Base-by-base conservation (phyloP, 225 moss, liverwort and hornwort species). In the Polytrichum commune region DNA sequence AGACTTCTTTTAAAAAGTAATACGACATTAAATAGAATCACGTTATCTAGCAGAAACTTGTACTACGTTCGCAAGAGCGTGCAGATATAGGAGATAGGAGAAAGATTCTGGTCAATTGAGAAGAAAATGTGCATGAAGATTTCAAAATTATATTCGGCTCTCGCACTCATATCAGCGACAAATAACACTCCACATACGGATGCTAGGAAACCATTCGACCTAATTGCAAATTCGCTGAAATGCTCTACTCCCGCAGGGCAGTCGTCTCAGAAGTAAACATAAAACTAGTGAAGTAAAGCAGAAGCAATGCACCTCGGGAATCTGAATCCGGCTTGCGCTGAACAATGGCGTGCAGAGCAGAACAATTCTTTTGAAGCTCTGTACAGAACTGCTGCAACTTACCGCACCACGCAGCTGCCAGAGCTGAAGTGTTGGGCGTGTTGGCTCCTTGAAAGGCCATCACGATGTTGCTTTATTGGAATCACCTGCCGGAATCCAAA, bases 361-460 rank as follows among this genome's bases (percentile, higher is more conserved):
- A 26, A 66, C 74, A 79, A 26, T 54, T 79, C 18, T 53, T 53
- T 26, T 68, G 55, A 53, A 84, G 77, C 2, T 74, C 75, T 26
- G 33, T 57, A 63, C 79, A 84, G 56, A 69, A 88, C 18, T 82
- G 74, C 68, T 73, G 63, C 65, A 88, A 68, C 1, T 56, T 74
- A 68, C 68, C 73, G 71, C 81, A 82, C 77, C 77, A 88, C 8
- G 79, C 81, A 58, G 79, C 26, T 63, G 79, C 79, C 71, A 82
- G 33, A 6, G 70, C 2, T 74, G 82, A 72, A 62, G 79, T 72
- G 68, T 79, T 73, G 19, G 72, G 74, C 56, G 54, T 35, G 6
- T n/a, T 8, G 16, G 23, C 18, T 29, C 68, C 68, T 53, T 60
- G 72, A 63, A 78, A 73, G 38, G 72, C 76, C 86, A 83, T 86